Conservation (phyloP, 164 flowering plant species). For the Euptelea pleiosperma region DNA sequence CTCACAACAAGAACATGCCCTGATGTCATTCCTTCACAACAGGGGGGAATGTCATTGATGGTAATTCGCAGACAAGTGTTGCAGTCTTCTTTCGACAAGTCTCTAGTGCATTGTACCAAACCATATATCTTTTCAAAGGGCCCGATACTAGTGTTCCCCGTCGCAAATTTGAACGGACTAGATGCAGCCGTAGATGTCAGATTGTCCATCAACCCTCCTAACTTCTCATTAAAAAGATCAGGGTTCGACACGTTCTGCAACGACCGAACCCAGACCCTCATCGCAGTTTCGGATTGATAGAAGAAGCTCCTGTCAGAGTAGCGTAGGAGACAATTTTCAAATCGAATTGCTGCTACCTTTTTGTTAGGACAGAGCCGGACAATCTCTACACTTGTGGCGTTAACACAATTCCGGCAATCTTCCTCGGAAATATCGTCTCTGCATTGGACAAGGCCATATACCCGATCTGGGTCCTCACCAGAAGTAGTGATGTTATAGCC, state of each 20-base stretch:
- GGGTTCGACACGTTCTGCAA: background rate
- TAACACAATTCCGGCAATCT: conserved; percentile 13
- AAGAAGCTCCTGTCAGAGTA: conserved; percentile 24
- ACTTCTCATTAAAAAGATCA: background rate
- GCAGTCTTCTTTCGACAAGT: no score
- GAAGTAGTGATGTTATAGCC: conserved; percentile 8
- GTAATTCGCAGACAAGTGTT: background rate
- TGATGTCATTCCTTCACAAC: background rate
- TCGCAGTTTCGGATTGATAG: background rate
- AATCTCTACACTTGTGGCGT: background rate
- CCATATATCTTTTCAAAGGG: no score
- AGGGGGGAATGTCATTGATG: background rate
- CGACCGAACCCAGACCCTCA: no score
- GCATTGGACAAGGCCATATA: conserved; percentile 14
- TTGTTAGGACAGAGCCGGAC: background rate
- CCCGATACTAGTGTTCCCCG: no score
- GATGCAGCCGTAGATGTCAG: background rate
- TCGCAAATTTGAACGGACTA: no score
- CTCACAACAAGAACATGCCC: background rate
- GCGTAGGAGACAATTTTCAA: conserved; percentile 11
- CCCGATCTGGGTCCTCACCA: background rate
- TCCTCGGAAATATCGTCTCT: conserved; percentile 3
- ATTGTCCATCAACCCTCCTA: conserved; percentile 8
- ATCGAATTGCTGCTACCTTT: background rate
- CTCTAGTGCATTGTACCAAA: no score